phyloP scores from a whole-genome alignment of 192 early-diverging fungal species.

The Linnemannia schmuckeri region DNA sequence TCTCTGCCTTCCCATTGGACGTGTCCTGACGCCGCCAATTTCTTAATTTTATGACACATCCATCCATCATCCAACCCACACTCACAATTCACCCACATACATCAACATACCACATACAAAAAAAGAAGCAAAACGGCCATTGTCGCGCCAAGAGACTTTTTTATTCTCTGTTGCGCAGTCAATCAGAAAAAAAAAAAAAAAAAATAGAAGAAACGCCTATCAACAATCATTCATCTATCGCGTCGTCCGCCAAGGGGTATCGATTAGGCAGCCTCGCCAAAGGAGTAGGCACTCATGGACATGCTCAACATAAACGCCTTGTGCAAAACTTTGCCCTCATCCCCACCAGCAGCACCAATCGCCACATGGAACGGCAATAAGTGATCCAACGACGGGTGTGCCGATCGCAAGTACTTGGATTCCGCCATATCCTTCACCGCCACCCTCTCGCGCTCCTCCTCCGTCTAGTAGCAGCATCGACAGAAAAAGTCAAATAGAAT shows the following conservation, averaged over 20 bases:
- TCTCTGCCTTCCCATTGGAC: not conserved
- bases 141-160: no score
- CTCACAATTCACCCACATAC: no score
- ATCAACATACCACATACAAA: no score
- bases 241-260: not conserved
- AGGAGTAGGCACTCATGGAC: constrained; percentile 40
- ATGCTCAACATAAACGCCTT: constrained; percentile 50
- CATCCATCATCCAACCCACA: no score
- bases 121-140: no score
- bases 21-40: no score
- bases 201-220: no score
- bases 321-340: constrained; percentile 53
- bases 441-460: constrained; percentile 52
- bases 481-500: not conserved
- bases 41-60: no score
- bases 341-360: constrained; percentile 68
- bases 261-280: constrained; percentile 30
- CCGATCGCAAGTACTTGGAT: constrained; percentile 59
- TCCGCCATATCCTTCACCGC: constrained; percentile 57
- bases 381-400: constrained; percentile 79
- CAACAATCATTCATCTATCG: no score
- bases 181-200: no score
- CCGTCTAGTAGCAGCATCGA: constrained; percentile 11
- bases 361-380: constrained; percentile 78
- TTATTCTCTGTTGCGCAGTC: no score